A percentile compares a stretch with the other conserved stretches of the same genome.
These are phyloP conservation scores for Sporothrix variecibatus DNA, from an alignment of 2,329 filamentous ascomycete species.

Conservation along the genomic window DNA sequence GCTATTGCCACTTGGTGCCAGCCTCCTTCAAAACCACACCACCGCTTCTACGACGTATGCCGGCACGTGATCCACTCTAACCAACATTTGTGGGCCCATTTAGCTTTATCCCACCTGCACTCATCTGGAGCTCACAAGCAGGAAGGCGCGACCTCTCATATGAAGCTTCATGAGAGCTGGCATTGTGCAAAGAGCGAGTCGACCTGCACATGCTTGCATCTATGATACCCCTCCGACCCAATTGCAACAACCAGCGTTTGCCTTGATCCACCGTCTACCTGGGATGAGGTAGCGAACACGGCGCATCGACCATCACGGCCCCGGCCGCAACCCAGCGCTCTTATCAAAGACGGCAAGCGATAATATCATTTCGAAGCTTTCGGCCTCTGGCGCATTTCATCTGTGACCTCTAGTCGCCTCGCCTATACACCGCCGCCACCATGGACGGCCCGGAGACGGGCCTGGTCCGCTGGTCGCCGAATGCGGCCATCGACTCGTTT, in stretches of 20 bases:
- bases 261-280: no score
- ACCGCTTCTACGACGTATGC: no score
- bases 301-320: neutral
- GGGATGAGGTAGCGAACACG: neutral
- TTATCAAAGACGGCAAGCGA: neutral
- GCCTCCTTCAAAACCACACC: no score
- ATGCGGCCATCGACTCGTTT: constrained; percentile 59
- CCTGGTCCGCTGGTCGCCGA: constrained; percentile 67
- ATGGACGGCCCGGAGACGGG: constrained; percentile 65
- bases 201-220: neutral
- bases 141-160: neutral
- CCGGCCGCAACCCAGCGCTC: neutral
- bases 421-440: neutral
- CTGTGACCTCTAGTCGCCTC: neutral
- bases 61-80: constrained; percentile 15
- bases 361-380: neutral
- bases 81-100: neutral
- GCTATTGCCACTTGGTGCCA: no score
- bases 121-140: neutral
- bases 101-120: neutral
- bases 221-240: neutral
- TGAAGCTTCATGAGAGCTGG: neutral
- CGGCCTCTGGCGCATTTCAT: neutral
- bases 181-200: neutral
- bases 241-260: neutral